A percentile compares a stretch with the other conserved stretches of the same genome.
Conservation (phyloP, 2,329 filamentous ascomycete species). For the Emericellopsis cladophorae region DNA sequence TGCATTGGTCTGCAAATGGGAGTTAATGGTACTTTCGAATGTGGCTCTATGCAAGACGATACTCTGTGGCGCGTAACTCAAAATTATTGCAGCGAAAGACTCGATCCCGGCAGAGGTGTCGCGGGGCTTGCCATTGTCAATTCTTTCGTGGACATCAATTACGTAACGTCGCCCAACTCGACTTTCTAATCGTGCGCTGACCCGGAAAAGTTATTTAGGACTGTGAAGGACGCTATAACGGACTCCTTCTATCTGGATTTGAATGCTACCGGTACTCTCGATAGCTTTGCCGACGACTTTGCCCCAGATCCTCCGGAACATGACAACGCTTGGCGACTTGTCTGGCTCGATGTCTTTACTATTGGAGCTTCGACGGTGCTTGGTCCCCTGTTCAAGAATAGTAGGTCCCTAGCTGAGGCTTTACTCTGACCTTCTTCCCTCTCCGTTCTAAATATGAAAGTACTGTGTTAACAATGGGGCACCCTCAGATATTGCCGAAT, state of each 20-base stretch:
- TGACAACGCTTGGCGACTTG: constrained; percentile 10
- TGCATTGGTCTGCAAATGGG: too few species aligned
- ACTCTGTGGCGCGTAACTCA: too few species aligned
- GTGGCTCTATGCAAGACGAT: too few species aligned
- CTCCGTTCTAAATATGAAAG: too few species aligned
- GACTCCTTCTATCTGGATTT: not conserved
- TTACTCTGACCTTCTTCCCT: too few species aligned
- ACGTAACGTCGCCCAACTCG: not conserved
- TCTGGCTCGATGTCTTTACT: constrained; percentile 15
- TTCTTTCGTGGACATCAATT: too few species aligned
- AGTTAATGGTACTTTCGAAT: too few species aligned
- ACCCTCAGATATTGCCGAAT: not conserved
- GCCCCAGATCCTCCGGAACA: constrained; percentile 11
- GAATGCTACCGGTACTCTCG: not conserved
- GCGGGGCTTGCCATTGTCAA: too few species aligned
- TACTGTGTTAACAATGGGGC: too few species aligned
- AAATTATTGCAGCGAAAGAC: too few species aligned
- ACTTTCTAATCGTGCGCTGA: not conserved
- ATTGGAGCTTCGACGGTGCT: constrained; percentile 10
- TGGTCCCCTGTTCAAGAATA: constrained; percentile 14
- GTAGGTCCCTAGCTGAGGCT: not conserved
- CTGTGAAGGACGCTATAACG: not conserved
- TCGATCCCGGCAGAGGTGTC: too few species aligned
- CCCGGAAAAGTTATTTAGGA: not conserved
- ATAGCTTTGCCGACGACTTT: constrained; percentile 5